Evolutionary conservation across 192 early-diverging fungal species (phyloP).

Genomic region (Spizellomyces sp.): DNA sequence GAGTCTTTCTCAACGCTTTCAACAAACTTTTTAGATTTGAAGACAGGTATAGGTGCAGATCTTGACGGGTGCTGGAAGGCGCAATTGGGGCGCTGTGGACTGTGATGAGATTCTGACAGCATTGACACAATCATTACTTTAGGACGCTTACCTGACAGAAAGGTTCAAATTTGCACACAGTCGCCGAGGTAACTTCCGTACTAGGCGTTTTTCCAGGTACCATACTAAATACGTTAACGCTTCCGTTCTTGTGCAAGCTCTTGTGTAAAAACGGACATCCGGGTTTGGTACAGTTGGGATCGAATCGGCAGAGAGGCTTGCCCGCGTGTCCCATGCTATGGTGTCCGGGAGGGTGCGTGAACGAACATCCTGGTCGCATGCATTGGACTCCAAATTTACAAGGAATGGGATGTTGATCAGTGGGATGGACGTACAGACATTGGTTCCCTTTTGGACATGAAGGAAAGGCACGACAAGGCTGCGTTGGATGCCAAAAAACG

Average conservation of each 20-base stretch:
- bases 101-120: not conserved
- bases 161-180: not conserved
- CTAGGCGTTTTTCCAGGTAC: too few species aligned
- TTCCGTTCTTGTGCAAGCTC: too few species aligned
- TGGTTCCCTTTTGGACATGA: not conserved
- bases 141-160: not conserved
- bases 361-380: too few species aligned
- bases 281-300: too few species aligned
- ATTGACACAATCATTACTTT: not conserved
- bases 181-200: not conserved
- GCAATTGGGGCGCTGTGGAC: not conserved
- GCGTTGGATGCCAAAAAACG: not conserved
- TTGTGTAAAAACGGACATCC: too few species aligned
- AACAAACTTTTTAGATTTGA: conserved; percentile 1
- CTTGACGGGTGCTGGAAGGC: not conserved
- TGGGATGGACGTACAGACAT: not conserved
- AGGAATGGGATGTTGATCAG: not conserved
- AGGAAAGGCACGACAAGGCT: not conserved
- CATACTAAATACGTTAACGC: too few species aligned
- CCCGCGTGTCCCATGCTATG: too few species aligned
- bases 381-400: too few species aligned
- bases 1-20: not conserved
- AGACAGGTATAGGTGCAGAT: not conserved
- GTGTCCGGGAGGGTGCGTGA: too few species aligned
- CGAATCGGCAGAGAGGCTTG: too few species aligned